A percentile compares a stretch with the other conserved stretches of the same genome.
Conservation (phyloP, 345 rosid genomes). For the Acer campestre region DNA sequence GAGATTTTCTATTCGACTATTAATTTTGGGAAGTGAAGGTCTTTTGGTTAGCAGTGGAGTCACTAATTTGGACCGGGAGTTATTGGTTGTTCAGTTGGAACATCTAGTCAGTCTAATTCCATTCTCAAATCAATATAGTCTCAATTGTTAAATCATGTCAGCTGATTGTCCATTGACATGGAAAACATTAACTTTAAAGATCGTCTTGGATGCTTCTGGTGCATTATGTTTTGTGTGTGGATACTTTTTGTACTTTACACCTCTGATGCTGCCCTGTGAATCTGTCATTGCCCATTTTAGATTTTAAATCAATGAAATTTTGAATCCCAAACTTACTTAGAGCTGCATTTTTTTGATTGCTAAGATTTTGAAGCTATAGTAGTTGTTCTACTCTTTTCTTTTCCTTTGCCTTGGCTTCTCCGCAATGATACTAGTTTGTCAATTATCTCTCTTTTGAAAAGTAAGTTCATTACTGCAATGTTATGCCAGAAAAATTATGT, state of each 20-base stretch:
- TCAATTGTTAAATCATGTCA: neutral
- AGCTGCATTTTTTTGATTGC: neutral
- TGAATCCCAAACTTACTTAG: neutral
- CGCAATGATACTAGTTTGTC: neutral
- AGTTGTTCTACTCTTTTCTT: neutral
- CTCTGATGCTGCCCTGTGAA: neutral
- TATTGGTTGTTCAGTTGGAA: conserved; percentile 4
- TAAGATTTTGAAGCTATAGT: neutral
- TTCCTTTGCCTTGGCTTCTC: neutral
- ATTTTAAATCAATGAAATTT: neutral
- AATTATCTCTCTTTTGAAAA: neutral
- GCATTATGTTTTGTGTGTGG: neutral
- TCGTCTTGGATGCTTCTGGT: neutral
- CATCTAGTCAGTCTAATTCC: neutral
- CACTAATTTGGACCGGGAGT: neutral
- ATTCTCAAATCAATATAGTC: neutral
- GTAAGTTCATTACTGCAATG: neutral
- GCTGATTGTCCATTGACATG: neutral
- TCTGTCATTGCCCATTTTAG: neutral
- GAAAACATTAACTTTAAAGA: neutral
- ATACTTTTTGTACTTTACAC: neutral
- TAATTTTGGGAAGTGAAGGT: neutral
- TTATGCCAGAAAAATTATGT: neutral
- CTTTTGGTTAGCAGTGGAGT: neutral
- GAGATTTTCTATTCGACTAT: conserved; percentile 18